Conservation (phyloP, 2,329 filamentous ascomycete genomes). For the Phyllosticta citriasiana region DNA sequence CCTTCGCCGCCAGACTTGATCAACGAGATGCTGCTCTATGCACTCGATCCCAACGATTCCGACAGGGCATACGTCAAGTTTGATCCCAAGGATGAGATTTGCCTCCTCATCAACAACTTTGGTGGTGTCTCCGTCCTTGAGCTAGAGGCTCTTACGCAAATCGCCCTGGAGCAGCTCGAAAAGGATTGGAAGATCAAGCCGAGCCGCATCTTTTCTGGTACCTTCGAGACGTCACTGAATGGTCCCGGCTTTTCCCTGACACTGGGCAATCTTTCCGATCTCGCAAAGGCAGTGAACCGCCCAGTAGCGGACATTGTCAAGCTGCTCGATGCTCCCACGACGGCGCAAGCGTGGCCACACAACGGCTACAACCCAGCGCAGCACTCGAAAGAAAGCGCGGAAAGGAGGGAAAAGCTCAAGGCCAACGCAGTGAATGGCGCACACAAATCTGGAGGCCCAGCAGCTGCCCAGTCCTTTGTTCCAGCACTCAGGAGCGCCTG, state of each 20-base stretch:
- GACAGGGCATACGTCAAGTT: slow-evolving; percentile 43
- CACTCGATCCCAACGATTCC: slow-evolving; percentile 37
- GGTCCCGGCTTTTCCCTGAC: slow-evolving; percentile 57
- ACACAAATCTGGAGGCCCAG: slow-evolving; percentile 15
- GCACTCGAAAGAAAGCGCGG: slow-evolving; percentile 19
- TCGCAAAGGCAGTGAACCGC: slow-evolving; percentile 32
- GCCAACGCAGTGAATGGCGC: slow-evolving; percentile 14
- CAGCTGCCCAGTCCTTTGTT: slow-evolving; percentile 20
- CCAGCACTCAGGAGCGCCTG: slow-evolving; percentile 33
- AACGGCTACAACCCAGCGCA: slow-evolving; percentile 31
- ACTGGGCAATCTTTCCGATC: slow-evolving; percentile 41
- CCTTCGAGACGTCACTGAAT: slow-evolving; percentile 64
- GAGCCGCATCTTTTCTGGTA: slow-evolving; percentile 52
- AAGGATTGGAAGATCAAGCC: slow-evolving; percentile 50
- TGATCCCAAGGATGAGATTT: slow-evolving; percentile 34
- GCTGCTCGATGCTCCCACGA: slow-evolving; percentile 41
- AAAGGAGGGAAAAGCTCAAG: slow-evolving; percentile 21
- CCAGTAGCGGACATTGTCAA: slow-evolving; percentile 33
- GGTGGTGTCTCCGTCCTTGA: slow-evolving; percentile 40
- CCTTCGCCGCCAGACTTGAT: slow-evolving; percentile 40
- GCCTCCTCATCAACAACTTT: slow-evolving; percentile 41
- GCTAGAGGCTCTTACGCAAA: slow-evolving; percentile 37
- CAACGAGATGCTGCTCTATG: slow-evolving; percentile 38
- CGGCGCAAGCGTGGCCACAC: slow-evolving; percentile 42
- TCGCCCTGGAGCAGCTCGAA: slow-evolving; percentile 32